A percentile compares a stretch with the other conserved stretches of the same genome.
phyloP scores from a whole-genome alignment of 1,284 basidiomycete genomes.

The Wolfiporia cocos region DNA sequence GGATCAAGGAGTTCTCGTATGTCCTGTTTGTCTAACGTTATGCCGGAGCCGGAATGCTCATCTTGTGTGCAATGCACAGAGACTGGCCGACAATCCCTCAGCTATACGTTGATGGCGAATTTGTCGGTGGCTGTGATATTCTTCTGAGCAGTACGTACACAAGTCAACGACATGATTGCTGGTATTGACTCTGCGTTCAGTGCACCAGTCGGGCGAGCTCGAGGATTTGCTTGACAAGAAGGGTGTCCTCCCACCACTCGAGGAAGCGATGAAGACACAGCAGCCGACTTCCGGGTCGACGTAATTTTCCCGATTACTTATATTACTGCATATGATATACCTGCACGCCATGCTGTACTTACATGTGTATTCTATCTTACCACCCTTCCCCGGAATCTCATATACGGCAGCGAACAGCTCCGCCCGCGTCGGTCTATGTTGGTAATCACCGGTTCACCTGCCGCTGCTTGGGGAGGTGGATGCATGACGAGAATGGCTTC shows the following conservation, averaged over 20 bases:
- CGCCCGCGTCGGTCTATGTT: too few relatives aligned
- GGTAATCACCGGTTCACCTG: too few relatives aligned
- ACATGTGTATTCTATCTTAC: neutral
- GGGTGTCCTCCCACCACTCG: conserved; percentile 49
- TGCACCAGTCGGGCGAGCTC: conserved; percentile 96
- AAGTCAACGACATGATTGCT: too few relatives aligned
- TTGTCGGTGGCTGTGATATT: conserved; percentile 96
- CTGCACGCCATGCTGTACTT: neutral
- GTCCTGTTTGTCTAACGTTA: conserved; percentile 22
- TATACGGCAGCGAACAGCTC: too few relatives aligned
- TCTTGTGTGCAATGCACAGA: conserved; percentile 33
- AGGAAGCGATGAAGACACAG: conserved; percentile 10
- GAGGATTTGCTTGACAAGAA: conserved; percentile 78
- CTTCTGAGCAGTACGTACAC: conserved; percentile 78
- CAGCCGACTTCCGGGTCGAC: conserved; percentile 13
- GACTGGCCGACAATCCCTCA: conserved; percentile 99
- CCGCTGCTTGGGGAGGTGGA: too few relatives aligned
- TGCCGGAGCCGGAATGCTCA: neutral
- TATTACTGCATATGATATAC: neutral
- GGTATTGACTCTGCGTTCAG: too few relatives aligned
- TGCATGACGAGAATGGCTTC: too few relatives aligned
- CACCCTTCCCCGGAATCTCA: neutral
- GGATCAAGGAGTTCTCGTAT: conserved; percentile 95
- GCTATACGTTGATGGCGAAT: conserved; percentile 91
- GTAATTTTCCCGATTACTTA: conserved; percentile 8